Evolutionary conservation across 176 grass and related monocot genomes (phyloP).

Genomic region (Oryza nivara): DNA sequence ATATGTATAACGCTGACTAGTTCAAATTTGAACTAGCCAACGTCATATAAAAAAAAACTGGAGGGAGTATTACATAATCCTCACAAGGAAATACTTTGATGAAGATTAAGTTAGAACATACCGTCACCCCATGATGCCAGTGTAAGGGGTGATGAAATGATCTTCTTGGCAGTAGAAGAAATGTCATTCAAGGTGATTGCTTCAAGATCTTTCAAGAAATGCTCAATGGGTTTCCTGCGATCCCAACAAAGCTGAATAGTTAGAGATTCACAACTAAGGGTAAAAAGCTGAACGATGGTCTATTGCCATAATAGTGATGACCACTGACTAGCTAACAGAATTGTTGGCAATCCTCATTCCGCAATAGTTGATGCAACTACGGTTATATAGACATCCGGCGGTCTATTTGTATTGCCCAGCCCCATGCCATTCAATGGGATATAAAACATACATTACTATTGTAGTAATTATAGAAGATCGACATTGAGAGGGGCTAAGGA

Average conservation of each 20-base stretch:
- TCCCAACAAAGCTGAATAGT: conserved; percentile 11
- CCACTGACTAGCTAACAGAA: conserved; percentile 3
- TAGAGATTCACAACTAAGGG: conserved; percentile 13
- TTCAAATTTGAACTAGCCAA: no score
- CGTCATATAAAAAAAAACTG: no score
- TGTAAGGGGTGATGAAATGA: conserved; percentile 71
- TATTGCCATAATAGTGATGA: conserved; percentile 11
- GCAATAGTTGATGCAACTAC: background rate
- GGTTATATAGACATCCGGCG: background rate
- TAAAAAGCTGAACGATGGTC: background rate
- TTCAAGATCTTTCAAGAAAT: conserved; percentile 68
- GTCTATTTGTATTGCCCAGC: background rate
- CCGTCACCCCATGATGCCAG: conserved; percentile 79
- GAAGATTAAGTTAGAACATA: conserved; percentile 40
- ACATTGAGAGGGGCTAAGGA: background rate
- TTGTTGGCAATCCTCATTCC: background rate
- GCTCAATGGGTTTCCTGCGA: conserved; percentile 71
- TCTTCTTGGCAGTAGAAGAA: conserved; percentile 53
- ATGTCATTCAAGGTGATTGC: conserved; percentile 69
- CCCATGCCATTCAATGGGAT: background rate
- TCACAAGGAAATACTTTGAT: background rate
- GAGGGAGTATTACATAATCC: background rate
- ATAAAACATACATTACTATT: background rate
- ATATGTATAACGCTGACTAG: no score
- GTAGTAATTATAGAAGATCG: background rate